Conservation (phyloP, 164 flowering plant species). For the Platanus orientalis region DNA sequence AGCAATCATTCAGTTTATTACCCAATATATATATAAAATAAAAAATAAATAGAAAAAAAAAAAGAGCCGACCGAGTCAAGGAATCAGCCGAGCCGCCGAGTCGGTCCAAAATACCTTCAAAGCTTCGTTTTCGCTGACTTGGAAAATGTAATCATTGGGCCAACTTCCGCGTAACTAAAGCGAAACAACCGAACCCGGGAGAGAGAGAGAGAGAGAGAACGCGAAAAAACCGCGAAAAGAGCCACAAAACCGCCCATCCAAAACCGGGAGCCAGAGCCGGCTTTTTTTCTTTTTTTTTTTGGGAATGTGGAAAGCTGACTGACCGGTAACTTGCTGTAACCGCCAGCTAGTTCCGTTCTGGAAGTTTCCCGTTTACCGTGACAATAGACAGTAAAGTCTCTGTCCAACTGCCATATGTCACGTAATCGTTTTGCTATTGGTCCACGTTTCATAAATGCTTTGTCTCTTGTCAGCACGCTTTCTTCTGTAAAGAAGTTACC, state of each 20-base stretch:
- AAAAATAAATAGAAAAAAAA: no score
- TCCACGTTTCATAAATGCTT: conserved; percentile 20
- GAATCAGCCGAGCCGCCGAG: no score
- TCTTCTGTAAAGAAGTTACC: conserved; percentile 5
- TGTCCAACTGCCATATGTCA: conserved; percentile 7
- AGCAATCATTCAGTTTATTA: no score
- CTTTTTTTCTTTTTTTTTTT: not conserved
- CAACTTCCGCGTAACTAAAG: conserved; percentile 42
- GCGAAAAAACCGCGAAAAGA: not conserved
- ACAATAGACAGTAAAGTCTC: conserved; percentile 16
- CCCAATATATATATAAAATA: no score
- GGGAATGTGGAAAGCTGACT: conserved; percentile 21
- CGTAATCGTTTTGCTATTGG: not conserved
- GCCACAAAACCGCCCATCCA: not conserved
- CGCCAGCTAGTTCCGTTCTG: conserved; percentile 41
- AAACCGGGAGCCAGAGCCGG: conserved; percentile 12
- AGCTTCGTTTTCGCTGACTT: no score
- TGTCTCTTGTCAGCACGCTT: conserved; percentile 8
- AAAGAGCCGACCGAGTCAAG: no score
- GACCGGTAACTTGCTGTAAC: conserved; percentile 31
- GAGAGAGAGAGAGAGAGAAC: no score
- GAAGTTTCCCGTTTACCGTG: conserved; percentile 19
- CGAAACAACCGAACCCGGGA: not conserved
- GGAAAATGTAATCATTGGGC: conserved; percentile 43
- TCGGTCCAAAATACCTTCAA: no score